Evolutionary conservation across 257 asterid species (phyloP).

Genomic region (Gardenia jasminoides): DNA sequence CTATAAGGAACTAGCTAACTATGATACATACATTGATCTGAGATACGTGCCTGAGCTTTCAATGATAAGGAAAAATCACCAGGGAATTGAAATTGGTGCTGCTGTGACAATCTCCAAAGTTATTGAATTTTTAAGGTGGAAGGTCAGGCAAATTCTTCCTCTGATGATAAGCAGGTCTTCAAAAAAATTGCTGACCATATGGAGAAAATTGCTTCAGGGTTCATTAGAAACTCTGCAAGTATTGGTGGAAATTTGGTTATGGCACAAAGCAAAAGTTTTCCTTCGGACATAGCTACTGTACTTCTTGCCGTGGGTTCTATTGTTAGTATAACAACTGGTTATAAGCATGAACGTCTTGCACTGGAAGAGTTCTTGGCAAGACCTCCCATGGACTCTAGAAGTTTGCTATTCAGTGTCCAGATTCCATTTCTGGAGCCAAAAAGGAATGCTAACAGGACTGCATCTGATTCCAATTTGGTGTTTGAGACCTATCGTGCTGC

Average conservation of each 20-base stretch:
- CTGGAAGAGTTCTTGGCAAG: constrained; percentile 52
- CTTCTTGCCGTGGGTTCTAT: constrained; percentile 50
- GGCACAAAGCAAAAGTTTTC: constrained; percentile 68
- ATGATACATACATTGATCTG: constrained; percentile 50
- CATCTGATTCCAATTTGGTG: constrained; percentile 31
- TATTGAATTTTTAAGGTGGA: constrained; percentile 44
- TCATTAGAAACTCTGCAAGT: constrained; percentile 60
- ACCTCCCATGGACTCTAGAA: constrained; percentile 44
- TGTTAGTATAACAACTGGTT: constrained; percentile 38
- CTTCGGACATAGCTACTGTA: constrained; percentile 65
- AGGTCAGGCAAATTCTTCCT: constrained; percentile 9
- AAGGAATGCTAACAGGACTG: constrained; percentile 9
- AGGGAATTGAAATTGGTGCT: constrained; percentile 62
- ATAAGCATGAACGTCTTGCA: constrained; percentile 33
- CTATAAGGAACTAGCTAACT: constrained; percentile 46
- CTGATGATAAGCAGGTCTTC: constrained; percentile 32
- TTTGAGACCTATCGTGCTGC: constrained; percentile 63
- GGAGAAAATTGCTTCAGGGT: constrained; percentile 63
- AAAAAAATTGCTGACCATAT: constrained; percentile 52
- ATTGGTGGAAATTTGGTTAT: constrained; percentile 70
- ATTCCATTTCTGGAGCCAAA: constrained; percentile 43
- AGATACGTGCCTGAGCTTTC: constrained; percentile 57
- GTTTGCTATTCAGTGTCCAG: constrained; percentile 50
- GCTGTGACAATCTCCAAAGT: constrained; percentile 53
- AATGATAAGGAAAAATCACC: constrained; percentile 28